phyloP scores from a whole-genome alignment of 768 basidiomycete species.

The Sarcodon sp. region DNA sequence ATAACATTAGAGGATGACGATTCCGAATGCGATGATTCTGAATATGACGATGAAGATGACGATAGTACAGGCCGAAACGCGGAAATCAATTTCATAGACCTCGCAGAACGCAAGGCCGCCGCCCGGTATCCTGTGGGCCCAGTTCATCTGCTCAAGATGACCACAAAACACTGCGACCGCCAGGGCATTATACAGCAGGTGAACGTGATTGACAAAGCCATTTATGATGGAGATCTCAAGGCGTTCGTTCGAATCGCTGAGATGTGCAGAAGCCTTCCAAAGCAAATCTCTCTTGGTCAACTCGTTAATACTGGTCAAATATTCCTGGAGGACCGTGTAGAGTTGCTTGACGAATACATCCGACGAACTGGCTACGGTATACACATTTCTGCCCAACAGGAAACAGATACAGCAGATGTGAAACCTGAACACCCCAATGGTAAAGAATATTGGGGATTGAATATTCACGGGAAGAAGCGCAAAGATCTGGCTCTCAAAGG shows the following conservation, averaged over 20 bases:
- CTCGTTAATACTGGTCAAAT: conserved; percentile 14
- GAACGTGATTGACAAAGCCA: conserved; percentile 21
- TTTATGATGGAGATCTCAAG: conserved; percentile 34
- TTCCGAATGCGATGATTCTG: conserved; percentile 20
- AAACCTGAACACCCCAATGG: conserved; percentile 11
- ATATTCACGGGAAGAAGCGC: conserved; percentile 52
- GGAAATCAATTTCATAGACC: conserved; percentile 35
- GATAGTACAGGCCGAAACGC: conserved; percentile 21
- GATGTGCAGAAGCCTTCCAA: conserved; percentile 25
- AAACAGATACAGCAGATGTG: conserved; percentile 17
- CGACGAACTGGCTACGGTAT: conserved; percentile 31
- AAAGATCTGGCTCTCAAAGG: conserved; percentile 36
- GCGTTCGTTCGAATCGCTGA: conserved; percentile 34
- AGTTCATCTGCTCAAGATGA: conserved; percentile 18
- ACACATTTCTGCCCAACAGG: conserved; percentile 6
- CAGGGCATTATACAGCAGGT: not conserved
- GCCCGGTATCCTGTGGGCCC: conserved; percentile 29
- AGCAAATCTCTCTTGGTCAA: conserved; percentile 14
- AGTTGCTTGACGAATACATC: conserved; percentile 45
- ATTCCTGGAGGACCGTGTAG: conserved; percentile 26
- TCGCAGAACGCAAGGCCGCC: conserved; percentile 33
- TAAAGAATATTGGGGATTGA: conserved; percentile 42
- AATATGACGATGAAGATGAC: conserved; percentile 27
- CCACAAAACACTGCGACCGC: not conserved
- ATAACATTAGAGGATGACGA: not conserved